Evolutionary conservation across 1,284 basidiomycete species (phyloP), one percentile per base, ranked within the genome.

Genomic region (Tausonia pullulans): DNA sequence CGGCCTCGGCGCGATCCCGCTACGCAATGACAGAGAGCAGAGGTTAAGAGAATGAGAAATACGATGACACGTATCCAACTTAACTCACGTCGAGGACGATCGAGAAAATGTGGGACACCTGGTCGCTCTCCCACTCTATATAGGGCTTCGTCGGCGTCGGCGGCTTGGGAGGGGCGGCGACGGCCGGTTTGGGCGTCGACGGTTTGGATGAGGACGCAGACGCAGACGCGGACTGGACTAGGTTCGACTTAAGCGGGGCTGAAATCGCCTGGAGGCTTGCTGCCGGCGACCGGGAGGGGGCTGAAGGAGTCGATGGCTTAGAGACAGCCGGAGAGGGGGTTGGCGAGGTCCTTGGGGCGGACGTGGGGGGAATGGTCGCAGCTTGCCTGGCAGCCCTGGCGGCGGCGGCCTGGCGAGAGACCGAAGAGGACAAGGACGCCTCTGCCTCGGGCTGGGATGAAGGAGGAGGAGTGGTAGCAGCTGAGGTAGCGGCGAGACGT

Each of bases 31-130:
- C 48, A 55, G 44, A 55, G 6, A 54, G 65, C 59, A 64, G n/a
- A 43, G 10, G 48, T 10, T 41, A 46, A 40, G 14, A 66, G 44
- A 66, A 3, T 49, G 9, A 6, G 52, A 60, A 55, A 69, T 43
- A 54, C 14, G 48, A 4, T 61, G 46, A 3, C 4, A 61, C 2
- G 5, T 46, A 27, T 27, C 27, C 27, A 27, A 27, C 27, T 27
- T 14, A 5, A 79, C 84, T 69, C 73, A 91, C 91, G 69, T 84
- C 83, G 48, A 97, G 78, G 0, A 92, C 94, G 5, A 89, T 84
- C 68, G 85, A 84, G 72, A 96, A 81, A 54, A 93, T 80, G 46
- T 77, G 76, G 0, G 81, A 80, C 13, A 93, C 79, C 10, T 82
- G 83, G 50, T 84, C 82, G 64, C 86, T 79, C 77, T 89, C 87